A percentile compares a stretch with the other conserved stretches of the same genome.
These are phyloP conservation scores for Ceratocystis colombiana DNA, from an alignment of 2,329 filamentous ascomycete genomes.

Conservation along the genomic window DNA sequence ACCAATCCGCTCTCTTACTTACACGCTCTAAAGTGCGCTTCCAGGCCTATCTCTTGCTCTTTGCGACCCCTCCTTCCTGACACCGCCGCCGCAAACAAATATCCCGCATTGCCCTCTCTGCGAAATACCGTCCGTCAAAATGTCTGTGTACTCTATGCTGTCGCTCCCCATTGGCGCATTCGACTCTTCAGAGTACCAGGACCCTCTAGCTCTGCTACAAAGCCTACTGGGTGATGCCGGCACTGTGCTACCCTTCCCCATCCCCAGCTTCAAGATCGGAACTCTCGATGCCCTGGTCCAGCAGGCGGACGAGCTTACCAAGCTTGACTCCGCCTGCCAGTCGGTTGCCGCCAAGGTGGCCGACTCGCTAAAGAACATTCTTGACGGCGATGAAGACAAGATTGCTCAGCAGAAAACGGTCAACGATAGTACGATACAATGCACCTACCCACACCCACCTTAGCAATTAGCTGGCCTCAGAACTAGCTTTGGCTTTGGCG, in stretches of 20 bases:
- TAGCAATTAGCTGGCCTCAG: conserved; percentile 11
- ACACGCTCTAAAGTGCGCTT: neutral
- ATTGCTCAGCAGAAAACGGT: conserved; percentile 81
- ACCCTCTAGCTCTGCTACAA: conserved; percentile 66
- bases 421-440: conserved; percentile 66
- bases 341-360: conserved; percentile 77
- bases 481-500: neutral
- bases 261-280: conserved; percentile 96
- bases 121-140: conserved; percentile 11
- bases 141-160: conserved; percentile 66
- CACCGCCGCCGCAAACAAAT: conserved; percentile 10
- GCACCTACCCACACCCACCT: neutral
- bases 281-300: conserved; percentile 90
- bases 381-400: conserved; percentile 76
- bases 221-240: conserved; percentile 67
- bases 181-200: conserved; percentile 66
- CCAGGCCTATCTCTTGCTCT: neutral
- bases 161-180: conserved; percentile 84
- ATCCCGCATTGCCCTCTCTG: conserved; percentile 19
- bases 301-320: conserved; percentile 88
- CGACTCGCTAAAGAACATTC: conserved; percentile 70
- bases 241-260: conserved; percentile 62
- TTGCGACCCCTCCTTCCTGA: neutral
- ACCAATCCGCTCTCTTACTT: neutral
- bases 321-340: conserved; percentile 72